phyloP scores from a whole-genome alignment of 441 rosid genomes.

The Hura crepitans region DNA sequence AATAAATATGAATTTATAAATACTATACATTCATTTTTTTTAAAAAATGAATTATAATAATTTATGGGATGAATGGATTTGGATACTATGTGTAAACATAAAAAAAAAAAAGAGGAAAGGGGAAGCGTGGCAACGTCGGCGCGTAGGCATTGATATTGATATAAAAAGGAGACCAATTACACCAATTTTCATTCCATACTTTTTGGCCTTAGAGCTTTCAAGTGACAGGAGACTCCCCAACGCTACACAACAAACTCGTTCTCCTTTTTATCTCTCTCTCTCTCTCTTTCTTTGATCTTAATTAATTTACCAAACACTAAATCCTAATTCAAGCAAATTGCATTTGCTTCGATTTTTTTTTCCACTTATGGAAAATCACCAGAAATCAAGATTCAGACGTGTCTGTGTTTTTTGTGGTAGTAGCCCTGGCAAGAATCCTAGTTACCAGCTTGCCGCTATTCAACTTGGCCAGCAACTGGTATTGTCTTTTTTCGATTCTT shows the following conservation, averaged over 20 bases:
- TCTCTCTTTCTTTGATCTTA: not conserved
- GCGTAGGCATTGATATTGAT: constrained; percentile 14
- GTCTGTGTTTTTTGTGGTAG: constrained; percentile 97
- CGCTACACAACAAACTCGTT: constrained; percentile 11
- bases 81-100: too few species aligned
- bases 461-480: constrained; percentile 87
- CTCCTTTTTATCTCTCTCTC: not conserved
- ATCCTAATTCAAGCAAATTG: constrained; percentile 1
- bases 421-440: constrained; percentile 76
- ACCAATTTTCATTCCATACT: constrained; percentile 26
- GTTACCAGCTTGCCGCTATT: constrained; percentile 76
- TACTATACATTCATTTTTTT: too few species aligned
- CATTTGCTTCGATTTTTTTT: not conserved
- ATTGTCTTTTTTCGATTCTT: not conserved
- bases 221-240: constrained; percentile 4
- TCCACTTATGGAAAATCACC: constrained; percentile 44
- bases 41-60: too few species aligned
- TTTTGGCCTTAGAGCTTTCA: constrained; percentile 23
- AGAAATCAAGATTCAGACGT: constrained; percentile 67
- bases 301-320: not conserved
- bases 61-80: too few species aligned
- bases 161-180: constrained; percentile 29
- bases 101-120: too few species aligned
- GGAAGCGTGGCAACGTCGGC: constrained; percentile 14
- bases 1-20: too few species aligned